Evolutionary conservation across 176 grass and related monocot species (phyloP).

Genomic region (Neostapfia colusana): DNA sequence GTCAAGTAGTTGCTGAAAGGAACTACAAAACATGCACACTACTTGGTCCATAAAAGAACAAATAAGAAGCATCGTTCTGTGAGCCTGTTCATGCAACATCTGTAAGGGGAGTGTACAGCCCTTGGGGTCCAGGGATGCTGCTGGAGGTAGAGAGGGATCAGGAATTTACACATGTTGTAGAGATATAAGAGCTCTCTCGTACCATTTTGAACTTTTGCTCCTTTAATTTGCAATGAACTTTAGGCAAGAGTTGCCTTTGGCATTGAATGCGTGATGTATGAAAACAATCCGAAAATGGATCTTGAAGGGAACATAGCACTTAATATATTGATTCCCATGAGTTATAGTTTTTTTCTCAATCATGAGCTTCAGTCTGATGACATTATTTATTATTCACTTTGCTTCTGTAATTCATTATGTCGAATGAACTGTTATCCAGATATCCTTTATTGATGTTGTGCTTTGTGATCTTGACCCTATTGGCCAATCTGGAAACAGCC

Average conservation of each 20-base stretch:
- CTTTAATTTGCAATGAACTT: conserved; percentile 44
- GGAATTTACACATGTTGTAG: conserved; percentile 41
- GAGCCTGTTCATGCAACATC: conserved; percentile 47
- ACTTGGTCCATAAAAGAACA: conserved; percentile 37
- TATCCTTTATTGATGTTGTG: conserved; percentile 2
- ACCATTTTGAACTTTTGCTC: conserved; percentile 46
- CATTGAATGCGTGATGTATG: conserved; percentile 13
- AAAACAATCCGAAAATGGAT: conserved; percentile 24
- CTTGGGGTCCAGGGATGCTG: conserved; percentile 34
- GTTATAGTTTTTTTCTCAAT: neutral
- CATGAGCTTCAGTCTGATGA: conserved; percentile 29
- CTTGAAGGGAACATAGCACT: conserved; percentile 20
- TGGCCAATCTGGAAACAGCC: neutral
- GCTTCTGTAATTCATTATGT: conserved; percentile 8
- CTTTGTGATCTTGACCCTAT: conserved; percentile 2
- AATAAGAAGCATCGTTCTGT: conserved; percentile 23
- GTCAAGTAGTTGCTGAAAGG: conserved; percentile 51
- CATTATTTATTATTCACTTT: conserved; percentile 25
- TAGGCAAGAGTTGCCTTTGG: conserved; percentile 37
- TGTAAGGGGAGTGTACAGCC: conserved; percentile 37
- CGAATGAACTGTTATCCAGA: neutral
- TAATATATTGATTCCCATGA: conserved; percentile 39
- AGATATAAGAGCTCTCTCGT: conserved; percentile 48
- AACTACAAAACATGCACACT: conserved; percentile 44
- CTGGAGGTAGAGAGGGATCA: conserved; percentile 46